phyloP scores from a whole-genome alignment of 495 filamentous ascomycete genomes.

The Penicillium salamii region DNA sequence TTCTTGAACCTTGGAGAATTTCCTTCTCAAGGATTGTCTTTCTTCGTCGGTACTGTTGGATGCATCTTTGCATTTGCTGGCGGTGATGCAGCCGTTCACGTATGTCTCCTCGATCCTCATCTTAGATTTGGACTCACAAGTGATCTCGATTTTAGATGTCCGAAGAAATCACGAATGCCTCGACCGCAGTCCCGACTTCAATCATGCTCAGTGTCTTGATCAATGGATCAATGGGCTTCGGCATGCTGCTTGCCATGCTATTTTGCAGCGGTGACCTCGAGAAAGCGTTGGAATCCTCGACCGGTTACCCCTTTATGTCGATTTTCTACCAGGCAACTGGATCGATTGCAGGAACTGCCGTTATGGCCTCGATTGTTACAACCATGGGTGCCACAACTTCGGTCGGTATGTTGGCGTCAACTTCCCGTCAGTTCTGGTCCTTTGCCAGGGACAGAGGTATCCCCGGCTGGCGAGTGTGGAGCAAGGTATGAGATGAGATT shows the following conservation, averaged over 20 bases:
- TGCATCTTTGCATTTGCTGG: constrained; percentile 43
- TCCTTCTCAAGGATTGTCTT: constrained; percentile 39
- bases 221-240: constrained; percentile 50
- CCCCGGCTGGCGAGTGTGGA: constrained; percentile 42
- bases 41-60: constrained; percentile 42
- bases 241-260: constrained; percentile 46
- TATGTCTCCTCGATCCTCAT: constrained; percentile 15
- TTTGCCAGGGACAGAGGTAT: constrained; percentile 54
- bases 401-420: constrained; percentile 46
- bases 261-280: constrained; percentile 48
- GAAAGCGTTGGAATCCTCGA: constrained; percentile 27
- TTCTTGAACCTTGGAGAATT: constrained; percentile 48
- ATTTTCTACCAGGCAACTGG: constrained; percentile 46
- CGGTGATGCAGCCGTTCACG: constrained; percentile 41
- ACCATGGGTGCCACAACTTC: constrained; percentile 39
- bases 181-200: constrained; percentile 41
- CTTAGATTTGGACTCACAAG: no score
- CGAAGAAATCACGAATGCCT: constrained; percentile 51
- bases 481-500: constrained; percentile 32
- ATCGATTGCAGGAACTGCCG: constrained; percentile 38
- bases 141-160: no score
- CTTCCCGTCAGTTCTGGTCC: constrained; percentile 54
- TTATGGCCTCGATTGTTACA: constrained; percentile 45
- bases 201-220: constrained; percentile 45
- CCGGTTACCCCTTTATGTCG: constrained; percentile 49